Evolutionary conservation across 2,329 filamentous ascomycete genomes (phyloP).

Genomic region (Cladosporium austrohemisphaericum): DNA sequence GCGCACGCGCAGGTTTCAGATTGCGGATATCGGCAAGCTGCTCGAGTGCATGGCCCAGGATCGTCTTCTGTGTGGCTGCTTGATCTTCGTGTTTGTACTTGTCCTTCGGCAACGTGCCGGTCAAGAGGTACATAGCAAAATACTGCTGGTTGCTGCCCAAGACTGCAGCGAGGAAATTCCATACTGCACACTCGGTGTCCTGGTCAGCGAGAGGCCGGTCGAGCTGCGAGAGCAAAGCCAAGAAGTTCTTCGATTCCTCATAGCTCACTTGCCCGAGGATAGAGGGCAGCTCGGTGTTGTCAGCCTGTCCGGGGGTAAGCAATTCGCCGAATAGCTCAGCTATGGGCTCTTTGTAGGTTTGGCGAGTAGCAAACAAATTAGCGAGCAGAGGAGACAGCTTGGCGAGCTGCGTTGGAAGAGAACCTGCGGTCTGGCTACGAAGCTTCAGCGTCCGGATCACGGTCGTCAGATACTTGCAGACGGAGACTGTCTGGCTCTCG

Average conservation of each 20-base stretch:
- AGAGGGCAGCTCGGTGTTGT: constrained; percentile 77
- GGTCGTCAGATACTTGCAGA: constrained; percentile 7
- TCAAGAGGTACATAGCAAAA: constrained; percentile 90
- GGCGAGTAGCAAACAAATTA: constrained; percentile 68
- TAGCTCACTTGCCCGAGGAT: constrained; percentile 86
- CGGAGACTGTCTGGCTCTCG: constrained; percentile 6
- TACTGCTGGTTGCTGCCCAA: constrained; percentile 90
- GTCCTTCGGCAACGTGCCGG: constrained; percentile 78
- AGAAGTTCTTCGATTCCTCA: constrained; percentile 76
- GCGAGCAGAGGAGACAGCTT: constrained; percentile 73
- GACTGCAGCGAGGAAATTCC: constrained; percentile 81
- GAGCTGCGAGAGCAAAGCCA: constrained; percentile 71
- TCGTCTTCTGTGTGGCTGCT: constrained; percentile 56
- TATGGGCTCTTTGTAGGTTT: constrained; percentile 62
- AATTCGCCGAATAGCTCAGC: constrained; percentile 69
- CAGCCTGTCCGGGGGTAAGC: constrained; percentile 60
- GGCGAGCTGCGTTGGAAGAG: constrained; percentile 62
- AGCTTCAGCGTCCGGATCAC: constrained; percentile 1
- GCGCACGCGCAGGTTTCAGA: constrained; percentile 61
- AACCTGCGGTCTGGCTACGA: constrained; percentile 1
- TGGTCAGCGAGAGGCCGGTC: constrained; percentile 69
- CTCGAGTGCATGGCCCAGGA: constrained; percentile 71
- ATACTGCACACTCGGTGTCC: constrained; percentile 65
- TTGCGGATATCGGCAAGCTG: constrained; percentile 61
- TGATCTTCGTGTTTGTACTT: constrained; percentile 60